Evolutionary conservation across 352 stramenopile genomes (phyloP), one percentile per base, ranked within the genome.

Genomic region (Phytophthora pinifolia): DNA sequence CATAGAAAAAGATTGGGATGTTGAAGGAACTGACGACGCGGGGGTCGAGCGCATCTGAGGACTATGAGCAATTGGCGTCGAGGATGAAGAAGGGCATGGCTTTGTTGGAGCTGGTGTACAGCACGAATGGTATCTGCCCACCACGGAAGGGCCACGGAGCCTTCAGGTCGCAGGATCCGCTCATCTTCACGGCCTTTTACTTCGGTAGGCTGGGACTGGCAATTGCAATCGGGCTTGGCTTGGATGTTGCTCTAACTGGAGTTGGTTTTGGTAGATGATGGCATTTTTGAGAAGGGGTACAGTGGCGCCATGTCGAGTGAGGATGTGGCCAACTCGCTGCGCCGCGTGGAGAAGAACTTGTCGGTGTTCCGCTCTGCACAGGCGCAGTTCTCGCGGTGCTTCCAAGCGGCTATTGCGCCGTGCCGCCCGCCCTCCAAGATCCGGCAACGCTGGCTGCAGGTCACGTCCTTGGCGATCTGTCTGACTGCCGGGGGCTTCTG

Each of bases 401-500:
- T 92, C 31, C 48, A 73, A 32, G 39, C 51, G 3, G 82, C 79
- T 1, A 74, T 92, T 52, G 66, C 66, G 5, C 82, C 76, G 4
- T 92, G 82, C 27, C 73, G 65, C 20, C 76, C 80, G 14, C 82
- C 82, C 13, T 89, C 79, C 6, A 86, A 86, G 46, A 59, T 92
- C 3, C 82, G 76, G 9, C 79, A 89, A 57, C 71, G 82, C 37
- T 92, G 82, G 82, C 65, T 90, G 1, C 82, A 89, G 32, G 54
- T 89, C 10, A 70, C 79, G 2, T 59, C 86, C 2, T 64, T 78
- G 9, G 76, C 62, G 9, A 69, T 85, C 14, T 86, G 78, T 18
- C 62, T 88, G 3, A 72, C 65, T 37, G 76, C 75, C 15, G 82
- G 77, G 9, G 71, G 67, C 9, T 54, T 86, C 7, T 92, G 79